Base-by-base conservation (phyloP, 371 early-diverging fungal genomes). In the Chytridiales sp. region DNA sequence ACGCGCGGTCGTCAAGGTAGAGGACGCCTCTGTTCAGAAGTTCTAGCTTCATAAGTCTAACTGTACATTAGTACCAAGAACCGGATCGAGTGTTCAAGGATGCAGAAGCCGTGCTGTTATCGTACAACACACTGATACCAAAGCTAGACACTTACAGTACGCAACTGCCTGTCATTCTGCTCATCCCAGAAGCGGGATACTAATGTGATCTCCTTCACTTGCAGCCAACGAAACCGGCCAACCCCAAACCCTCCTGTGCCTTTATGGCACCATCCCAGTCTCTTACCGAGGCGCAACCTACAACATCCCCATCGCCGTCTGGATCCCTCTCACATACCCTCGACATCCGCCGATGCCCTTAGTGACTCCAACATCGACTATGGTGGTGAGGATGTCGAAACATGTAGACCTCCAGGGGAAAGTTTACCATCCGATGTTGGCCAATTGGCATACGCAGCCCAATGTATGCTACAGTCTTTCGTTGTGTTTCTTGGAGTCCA, bases 291-390 rank as follows among this genome's bases (percentile, higher is more conserved):
- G 84, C 1, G 76, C 75, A n/a, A 82, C 88, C 15, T 95, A 94
- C 75, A 93, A 95, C 73, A 95, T 95, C 54, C 96, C 95, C 1
- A 83, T 95, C 9, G 88, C 86, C 21, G 80, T 92, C 42, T 93
- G 91, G 92, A 72, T 94, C 29, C 96, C 96, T 31, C 82, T 77
- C 30, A 80, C 79, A 38, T 95, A 92, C 64, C 96, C 96, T 3
- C 72, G 73, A 30, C 72, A 77, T 49, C 83, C 94, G 22, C 96
- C 96, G 22, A 81, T 89, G 56, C 82, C 83, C 1, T 91, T 87
- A 62, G 95, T 95, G 19, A 87, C 83, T 19, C 96, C 96, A 24
- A 95, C 96, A 9, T 76, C 86, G 4, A 79, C 76, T 50, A 95
- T 95, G 96, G 67, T 88, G 11, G 85, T 95, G 3, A 43, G 85